Evolutionary conservation across 2,329 filamentous ascomycete genomes (phyloP).

Genomic region (Fusarium miscanthi): DNA sequence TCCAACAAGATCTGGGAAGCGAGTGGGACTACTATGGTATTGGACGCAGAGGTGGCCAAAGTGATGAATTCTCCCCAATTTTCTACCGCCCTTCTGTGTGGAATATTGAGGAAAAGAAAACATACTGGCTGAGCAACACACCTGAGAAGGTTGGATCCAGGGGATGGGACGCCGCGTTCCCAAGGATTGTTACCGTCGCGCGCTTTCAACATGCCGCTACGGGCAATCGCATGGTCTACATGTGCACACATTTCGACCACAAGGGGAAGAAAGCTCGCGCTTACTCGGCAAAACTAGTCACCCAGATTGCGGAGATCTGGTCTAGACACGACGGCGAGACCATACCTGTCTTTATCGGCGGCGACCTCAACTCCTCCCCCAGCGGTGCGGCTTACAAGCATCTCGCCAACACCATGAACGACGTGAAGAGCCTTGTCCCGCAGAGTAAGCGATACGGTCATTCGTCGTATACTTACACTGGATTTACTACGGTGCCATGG

Average conservation of each 20-base stretch:
- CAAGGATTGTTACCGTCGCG: slow-evolving; percentile 61
- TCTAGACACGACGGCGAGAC: slow-evolving; percentile 19
- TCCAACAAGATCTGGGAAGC: slow-evolving; percentile 56
- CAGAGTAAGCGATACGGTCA: slow-evolving; percentile 40
- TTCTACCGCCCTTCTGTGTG: slow-evolving; percentile 68
- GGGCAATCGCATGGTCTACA: slow-evolving; percentile 54
- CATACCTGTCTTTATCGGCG: slow-evolving; percentile 48
- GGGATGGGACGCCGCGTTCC: slow-evolving; percentile 63
- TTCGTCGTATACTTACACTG: slow-evolving; percentile 46
- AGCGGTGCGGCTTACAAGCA: slow-evolving; percentile 43
- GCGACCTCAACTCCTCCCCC: slow-evolving; percentile 49
- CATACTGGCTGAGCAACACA: slow-evolving; percentile 71
- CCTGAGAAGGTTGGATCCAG: slow-evolving; percentile 65
- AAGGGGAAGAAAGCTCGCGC: slow-evolving; percentile 54
- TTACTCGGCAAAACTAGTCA: slow-evolving; percentile 55
- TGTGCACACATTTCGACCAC: slow-evolving; percentile 67
- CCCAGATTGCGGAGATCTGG: slow-evolving; percentile 47
- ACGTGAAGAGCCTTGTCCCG: slow-evolving; percentile 42
- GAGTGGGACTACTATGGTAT: slow-evolving; percentile 66
- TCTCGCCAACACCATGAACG: slow-evolving; percentile 42
- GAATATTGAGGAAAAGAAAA: slow-evolving; percentile 62
- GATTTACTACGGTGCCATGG: slow-evolving; percentile 34
- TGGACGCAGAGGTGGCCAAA: slow-evolving; percentile 68
- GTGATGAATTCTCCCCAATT: slow-evolving; percentile 76
- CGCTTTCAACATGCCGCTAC: slow-evolving; percentile 56